These are phyloP conservation scores for Russula foetens DNA, from an alignment of 768 basidiomycete genomes.

Conservation along the genomic window DNA sequence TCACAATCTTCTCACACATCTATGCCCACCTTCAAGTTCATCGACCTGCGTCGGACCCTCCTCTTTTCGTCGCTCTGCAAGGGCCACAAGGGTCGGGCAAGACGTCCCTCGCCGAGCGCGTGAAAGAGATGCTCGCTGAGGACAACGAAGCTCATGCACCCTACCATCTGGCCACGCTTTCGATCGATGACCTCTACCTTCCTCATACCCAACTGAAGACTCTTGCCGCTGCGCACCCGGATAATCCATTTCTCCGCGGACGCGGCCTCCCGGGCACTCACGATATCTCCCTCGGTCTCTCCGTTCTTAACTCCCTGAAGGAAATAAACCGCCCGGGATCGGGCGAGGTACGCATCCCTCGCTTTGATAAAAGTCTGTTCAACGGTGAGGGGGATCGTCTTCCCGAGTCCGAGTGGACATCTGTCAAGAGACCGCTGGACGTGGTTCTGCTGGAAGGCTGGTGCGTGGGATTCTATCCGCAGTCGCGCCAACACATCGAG, in stretches of 20 bases:
- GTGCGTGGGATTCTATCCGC: conserved; percentile 83
- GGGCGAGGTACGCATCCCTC: conserved; percentile 47
- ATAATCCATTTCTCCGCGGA: conserved; percentile 64
- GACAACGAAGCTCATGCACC: conserved; percentile 33
- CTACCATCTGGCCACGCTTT: conserved; percentile 55
- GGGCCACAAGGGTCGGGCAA: conserved; percentile 96
- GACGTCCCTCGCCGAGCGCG: conserved; percentile 61
- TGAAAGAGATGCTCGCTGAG: conserved; percentile 32
- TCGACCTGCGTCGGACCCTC: conserved; percentile 26
- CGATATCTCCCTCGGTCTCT: conserved; percentile 59
- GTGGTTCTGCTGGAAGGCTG: conserved; percentile 93
- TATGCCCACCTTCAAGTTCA: conserved; percentile 27
- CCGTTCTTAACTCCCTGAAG: conserved; percentile 44
- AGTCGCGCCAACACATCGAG: conserved; percentile 42
- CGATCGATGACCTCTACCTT: conserved; percentile 83
- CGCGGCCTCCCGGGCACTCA: conserved; percentile 95
- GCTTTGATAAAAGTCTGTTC: conserved; percentile 82
- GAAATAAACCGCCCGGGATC: conserved; percentile 25
- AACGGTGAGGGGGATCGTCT: conserved; percentile 80
- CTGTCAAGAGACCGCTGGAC: conserved; percentile 51
- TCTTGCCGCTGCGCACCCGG: conserved; percentile 46
- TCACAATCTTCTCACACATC: conserved; percentile 34
- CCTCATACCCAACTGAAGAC: conserved; percentile 51
- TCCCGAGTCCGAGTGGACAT: conserved; percentile 30
- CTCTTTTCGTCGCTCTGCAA: conserved; percentile 82